phyloP scores from a whole-genome alignment of 306 rosid genomes.

The Sicyos baderoa region DNA sequence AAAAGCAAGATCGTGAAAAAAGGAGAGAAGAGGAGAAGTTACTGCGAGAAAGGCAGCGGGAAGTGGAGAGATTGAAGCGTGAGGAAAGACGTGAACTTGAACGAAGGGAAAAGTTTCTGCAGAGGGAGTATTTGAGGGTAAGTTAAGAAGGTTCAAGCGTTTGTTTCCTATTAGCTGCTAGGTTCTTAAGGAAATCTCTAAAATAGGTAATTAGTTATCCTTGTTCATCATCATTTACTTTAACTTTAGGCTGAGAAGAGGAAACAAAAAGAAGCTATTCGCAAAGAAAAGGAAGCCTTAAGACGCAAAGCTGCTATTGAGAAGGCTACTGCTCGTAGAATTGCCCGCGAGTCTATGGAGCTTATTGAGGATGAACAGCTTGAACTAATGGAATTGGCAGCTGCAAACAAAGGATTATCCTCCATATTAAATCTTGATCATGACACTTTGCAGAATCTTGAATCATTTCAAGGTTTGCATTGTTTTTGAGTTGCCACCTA shows the following conservation, averaged over 20 bases:
- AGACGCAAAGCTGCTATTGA: conserved; percentile 91
- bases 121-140: conserved; percentile 67
- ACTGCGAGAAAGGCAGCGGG: conserved; percentile 82
- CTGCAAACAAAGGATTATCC: conserved; percentile 68
- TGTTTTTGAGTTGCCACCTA: not conserved
- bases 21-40: conserved; percentile 91
- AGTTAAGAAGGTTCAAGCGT: conserved; percentile 22
- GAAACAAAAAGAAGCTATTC: conserved; percentile 82
- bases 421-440: conserved; percentile 79
- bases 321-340: conserved; percentile 88
- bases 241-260: conserved; percentile 67
- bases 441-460: conserved; percentile 79
- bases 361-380: conserved; percentile 96
- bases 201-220: conserved; percentile 13
- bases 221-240: not conserved
- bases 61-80: conserved; percentile 79
- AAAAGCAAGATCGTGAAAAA: conserved; percentile 86
- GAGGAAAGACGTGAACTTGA: conserved; percentile 83
- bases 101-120: conserved; percentile 81
- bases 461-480: conserved; percentile 62
- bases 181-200: not conserved
- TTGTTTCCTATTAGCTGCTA: not conserved
- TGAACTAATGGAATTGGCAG: conserved; percentile 96
- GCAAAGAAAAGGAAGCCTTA: conserved; percentile 79
- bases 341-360: conserved; percentile 97